Conservation (phyloP, 331 rosid species). For the Ulmus americana region DNA sequence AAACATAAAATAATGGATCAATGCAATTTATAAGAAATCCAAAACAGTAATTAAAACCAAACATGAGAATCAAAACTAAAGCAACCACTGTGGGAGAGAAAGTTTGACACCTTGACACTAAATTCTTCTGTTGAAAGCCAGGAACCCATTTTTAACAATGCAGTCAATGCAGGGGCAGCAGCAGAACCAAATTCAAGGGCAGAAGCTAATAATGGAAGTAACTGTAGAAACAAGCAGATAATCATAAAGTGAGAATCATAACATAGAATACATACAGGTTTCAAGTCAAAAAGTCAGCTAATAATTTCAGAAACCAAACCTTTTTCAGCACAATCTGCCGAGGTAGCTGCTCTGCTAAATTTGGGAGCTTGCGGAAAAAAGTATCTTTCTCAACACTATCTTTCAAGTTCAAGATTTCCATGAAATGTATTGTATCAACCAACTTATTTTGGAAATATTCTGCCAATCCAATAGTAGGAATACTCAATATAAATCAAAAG, state of each 20-base stretch:
- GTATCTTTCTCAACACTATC: conserved; percentile 96
- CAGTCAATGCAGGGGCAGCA: conserved; percentile 92
- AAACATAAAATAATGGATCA: neutral
- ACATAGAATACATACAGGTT: conserved; percentile 2
- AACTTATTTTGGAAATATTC: conserved; percentile 96
- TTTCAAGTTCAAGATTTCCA: conserved; percentile 93
- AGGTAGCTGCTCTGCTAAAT: conserved; percentile 96
- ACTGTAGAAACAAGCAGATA: conserved; percentile 49
- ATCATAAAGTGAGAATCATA: conserved; percentile 24
- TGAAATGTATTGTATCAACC: conserved; percentile 94
- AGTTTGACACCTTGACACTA: conserved; percentile 55
- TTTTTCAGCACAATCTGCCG: conserved; percentile 87
- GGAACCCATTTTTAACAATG: conserved; percentile 91
- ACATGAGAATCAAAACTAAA: neutral
- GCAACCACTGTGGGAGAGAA: conserved; percentile 11
- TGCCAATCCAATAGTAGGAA: conserved; percentile 37
- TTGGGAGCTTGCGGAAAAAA: conserved; percentile 97
- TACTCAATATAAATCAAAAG: conserved; percentile 19
- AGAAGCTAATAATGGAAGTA: conserved; percentile 95
- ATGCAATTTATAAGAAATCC: neutral
- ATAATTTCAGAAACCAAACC: conserved; percentile 38
- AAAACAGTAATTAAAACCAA: conserved; percentile 7
- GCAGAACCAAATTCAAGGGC: conserved; percentile 99
- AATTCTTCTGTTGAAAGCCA: conserved; percentile 89
- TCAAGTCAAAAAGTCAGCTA: conserved; percentile 13